Evolutionary conservation across 1,284 basidiomycete species (phyloP), one percentile per base, ranked within the genome.

Genomic region (Fomitopsis palustris): DNA sequence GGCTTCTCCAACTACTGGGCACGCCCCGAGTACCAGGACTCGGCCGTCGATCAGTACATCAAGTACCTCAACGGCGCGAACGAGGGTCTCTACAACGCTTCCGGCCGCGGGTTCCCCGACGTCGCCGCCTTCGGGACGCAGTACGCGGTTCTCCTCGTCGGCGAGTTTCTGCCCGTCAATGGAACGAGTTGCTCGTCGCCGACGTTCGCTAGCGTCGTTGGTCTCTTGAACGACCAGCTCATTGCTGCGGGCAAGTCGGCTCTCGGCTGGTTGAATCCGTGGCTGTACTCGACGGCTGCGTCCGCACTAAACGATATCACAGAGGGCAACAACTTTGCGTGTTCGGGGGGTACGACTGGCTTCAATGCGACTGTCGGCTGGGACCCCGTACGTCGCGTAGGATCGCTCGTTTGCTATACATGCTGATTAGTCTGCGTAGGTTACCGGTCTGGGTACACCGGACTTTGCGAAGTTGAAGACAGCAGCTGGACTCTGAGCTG

Each of bases 231-330:
- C 61, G 84, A 86, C 71, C 77, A 76, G 68, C 79, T 79, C 33
- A 69, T 86, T 54, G 70, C 81, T 4, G 71, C 70, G 5, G 77
- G 78, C 0, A 76, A 76, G 62, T 61, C 74, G 4, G 54, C 80
- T 14, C 72, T 86, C 10, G 85, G 85, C 0, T 87, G 85, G 70
- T 70, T 87, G 56, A 87, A 87, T 66, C 85, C 83, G 1, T 77
- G 81, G 62, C 45, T 60, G 58, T 60, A 60, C 54, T 55, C 58
- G 21, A 56, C 45, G 3, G 54, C 62, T 45, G 62, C 54, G 1
- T 55, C 54, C 16, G 61, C 62, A 29, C 60, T 67, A 42, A 53
- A 45, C 35, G 65, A 65, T 54, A 58, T 65, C 56, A 65, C 65
- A 4, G 27, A 37, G 4, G 54, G 54, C n/a, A 37, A 56, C 53